Conservation (phyloP, 2,329 filamentous ascomycete species). For the Colletotrichum filicis region DNA sequence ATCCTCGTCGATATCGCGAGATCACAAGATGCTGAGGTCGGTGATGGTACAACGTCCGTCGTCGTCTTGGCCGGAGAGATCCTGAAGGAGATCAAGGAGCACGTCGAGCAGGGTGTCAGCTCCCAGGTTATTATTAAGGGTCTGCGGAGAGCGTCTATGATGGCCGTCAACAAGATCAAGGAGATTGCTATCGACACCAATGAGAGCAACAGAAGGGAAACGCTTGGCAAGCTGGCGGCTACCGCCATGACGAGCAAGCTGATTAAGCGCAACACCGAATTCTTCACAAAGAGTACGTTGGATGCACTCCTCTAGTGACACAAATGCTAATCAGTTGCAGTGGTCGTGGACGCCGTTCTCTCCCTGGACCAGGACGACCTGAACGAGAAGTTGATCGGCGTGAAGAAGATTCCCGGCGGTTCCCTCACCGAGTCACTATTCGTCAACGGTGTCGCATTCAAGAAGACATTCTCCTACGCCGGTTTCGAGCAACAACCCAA, state of each 20-base stretch:
- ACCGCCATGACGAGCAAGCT: slow-evolving; percentile 99
- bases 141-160: slow-evolving; percentile 83
- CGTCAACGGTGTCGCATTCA: slow-evolving; percentile 98
- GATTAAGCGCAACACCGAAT: slow-evolving; percentile 95
- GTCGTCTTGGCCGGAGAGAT: slow-evolving; percentile 98
- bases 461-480: slow-evolving; percentile 99
- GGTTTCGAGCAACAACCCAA: slow-evolving; percentile 99
- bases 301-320: too few relatives aligned
- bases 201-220: slow-evolving; percentile 87
- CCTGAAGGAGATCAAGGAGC: slow-evolving; percentile 94
- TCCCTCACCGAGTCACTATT: slow-evolving; percentile 96
- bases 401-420: slow-evolving; percentile 98
- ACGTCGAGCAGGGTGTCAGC: slow-evolving; percentile 96
- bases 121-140: slow-evolving; percentile 98
- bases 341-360: slow-evolving; percentile 97
- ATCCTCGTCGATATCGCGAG: slow-evolving; percentile 98
- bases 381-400: slow-evolving; percentile 96
- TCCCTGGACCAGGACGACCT: slow-evolving; percentile 96
- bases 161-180: slow-evolving; percentile 99
- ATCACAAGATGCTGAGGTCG: slow-evolving; percentile 98
- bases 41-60: slow-evolving; percentile 96
- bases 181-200: slow-evolving; percentile 91
- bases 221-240: slow-evolving; percentile 86
- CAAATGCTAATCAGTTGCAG: slow-evolving; percentile 53
- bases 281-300: slow-evolving; percentile 93